These are phyloP conservation scores for Westerdykella aurantiaca DNA, from an alignment of 2,329 filamentous ascomycete species.

Conservation along the genomic window DNA sequence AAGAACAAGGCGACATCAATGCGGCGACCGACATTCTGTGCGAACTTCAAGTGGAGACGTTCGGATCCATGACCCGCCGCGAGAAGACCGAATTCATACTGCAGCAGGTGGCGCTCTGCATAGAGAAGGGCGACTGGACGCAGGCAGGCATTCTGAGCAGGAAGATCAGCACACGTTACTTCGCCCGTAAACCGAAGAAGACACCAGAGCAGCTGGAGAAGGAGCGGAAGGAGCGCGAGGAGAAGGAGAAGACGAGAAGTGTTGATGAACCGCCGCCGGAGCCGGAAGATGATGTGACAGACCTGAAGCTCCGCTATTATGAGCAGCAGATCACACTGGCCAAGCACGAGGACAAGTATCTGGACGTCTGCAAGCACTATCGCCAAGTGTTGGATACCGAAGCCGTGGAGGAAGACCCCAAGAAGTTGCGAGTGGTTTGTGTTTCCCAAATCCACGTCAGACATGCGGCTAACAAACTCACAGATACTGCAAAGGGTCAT, in stretches of 20 bases:
- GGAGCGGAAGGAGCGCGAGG: conserved; percentile 75
- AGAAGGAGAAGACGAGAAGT: conserved; percentile 75
- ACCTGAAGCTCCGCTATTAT: conserved; percentile 92
- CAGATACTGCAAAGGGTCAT: conserved; percentile 90
- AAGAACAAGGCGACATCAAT: conserved; percentile 84
- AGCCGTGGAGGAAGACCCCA: conserved; percentile 82
- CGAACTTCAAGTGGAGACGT: conserved; percentile 97
- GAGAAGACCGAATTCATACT: conserved; percentile 99
- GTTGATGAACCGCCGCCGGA: conserved; percentile 72
- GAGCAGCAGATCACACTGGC: conserved; percentile 94
- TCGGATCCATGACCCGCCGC: conserved; percentile 92
- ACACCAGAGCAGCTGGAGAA: conserved; percentile 83
- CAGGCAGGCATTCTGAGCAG: conserved; percentile 89
- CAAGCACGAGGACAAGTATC: conserved; percentile 95
- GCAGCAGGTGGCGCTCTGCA: conserved; percentile 89
- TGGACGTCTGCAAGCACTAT: conserved; percentile 97
- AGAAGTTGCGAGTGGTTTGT: conserved; percentile 73
- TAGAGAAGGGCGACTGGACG: conserved; percentile 92
- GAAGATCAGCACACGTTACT: conserved; percentile 95
- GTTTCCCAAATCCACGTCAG: conserved; percentile 25
- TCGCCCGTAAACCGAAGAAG: conserved; percentile 86
- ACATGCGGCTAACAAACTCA: conserved; percentile 9
- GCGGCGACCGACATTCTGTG: conserved; percentile 89
- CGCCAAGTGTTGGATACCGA: conserved; percentile 94
- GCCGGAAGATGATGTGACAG: conserved; percentile 83